Percentiles rank a stretch among this genome's conserved stretches.
These are phyloP conservation scores for Ochetophila trinervis DNA, from an alignment of 306 rosid species.

Conservation along the genomic window DNA sequence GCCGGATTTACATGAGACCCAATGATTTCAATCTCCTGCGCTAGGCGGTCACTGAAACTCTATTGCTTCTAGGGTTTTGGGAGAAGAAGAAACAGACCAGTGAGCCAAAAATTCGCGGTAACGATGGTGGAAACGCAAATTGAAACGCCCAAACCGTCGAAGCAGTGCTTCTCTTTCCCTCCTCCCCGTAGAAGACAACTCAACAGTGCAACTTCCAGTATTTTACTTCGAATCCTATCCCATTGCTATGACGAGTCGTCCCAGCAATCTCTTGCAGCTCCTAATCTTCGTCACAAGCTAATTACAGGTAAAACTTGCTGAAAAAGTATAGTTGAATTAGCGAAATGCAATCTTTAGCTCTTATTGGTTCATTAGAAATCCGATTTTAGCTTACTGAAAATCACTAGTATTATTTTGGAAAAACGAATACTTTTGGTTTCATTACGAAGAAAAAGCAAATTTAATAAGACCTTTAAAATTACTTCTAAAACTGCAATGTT, in stretches of 20 bases:
- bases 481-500: too few relatives aligned
- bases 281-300: slow-evolving; percentile 19
- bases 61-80: neutral
- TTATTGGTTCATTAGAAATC: neutral
- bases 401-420: too few relatives aligned
- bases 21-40: neutral
- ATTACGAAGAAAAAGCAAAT: too few relatives aligned
- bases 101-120: neutral
- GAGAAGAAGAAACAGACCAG: neutral
- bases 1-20: neutral
- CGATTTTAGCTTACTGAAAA: too few relatives aligned
- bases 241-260: slow-evolving; percentile 33
- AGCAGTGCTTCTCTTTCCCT: slow-evolving; percentile 29
- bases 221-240: slow-evolving; percentile 46
- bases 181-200: slow-evolving; percentile 45
- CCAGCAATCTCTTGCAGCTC: slow-evolving; percentile 15
- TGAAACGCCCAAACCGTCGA: slow-evolving; percentile 21
- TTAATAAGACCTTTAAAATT: too few relatives aligned
- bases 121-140: slow-evolving; percentile 38
- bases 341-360: neutral
- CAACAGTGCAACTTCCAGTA: slow-evolving; percentile 48
- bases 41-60: neutral
- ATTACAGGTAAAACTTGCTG: slow-evolving; percentile 23
- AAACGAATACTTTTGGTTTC: too few relatives aligned
- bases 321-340: neutral